Evolutionary conservation across 352 stramenopile species (phyloP), one percentile per base, ranked within the genome.

Genomic region (Globisporangium mamillatum): DNA sequence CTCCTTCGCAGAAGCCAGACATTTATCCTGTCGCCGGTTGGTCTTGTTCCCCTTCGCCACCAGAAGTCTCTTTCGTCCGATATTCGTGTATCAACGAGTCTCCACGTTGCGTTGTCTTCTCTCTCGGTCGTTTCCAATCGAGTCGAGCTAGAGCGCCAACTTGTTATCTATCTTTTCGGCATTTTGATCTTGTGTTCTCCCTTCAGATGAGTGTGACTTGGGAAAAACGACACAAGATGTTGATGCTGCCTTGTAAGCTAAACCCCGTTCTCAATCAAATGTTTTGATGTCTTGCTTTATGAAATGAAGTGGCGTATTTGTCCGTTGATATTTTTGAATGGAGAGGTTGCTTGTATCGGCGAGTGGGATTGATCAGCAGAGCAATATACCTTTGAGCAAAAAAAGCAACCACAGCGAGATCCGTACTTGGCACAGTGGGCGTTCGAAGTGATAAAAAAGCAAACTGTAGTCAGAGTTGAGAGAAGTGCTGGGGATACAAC

Each of bases 131-230:
- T 36, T 60, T 32, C 27, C n/a, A 24, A 10, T 44, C 29, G 55
- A 41, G 55, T n/a, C 3, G 29, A 18, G 27, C 20, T 7, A 29
- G 48, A 55, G 2, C n/a, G 8, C 56, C 32, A 50, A 14, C 20
- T 12, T 62, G 56, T 62, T 62, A 62, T 62, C 56, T 62, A 62
- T 62, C 56, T 27, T 48, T 50, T 34, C 56, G 34, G 56, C 32
- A 50, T 32, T 50, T 14, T 50, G 34, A 62, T 29, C 56, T 27
- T 46, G 29, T 14, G 8, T 29, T 62, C 20, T 27, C 29, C 18
- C 24, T 61, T 25, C n/a, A 20, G 10, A 32, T n/a, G 20, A 32
- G 14, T 63, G 20, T 48, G 4, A 18, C 10, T 18, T 8, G 12
- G 48, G 34, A 50, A 27, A 34, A 53, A 52, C 18, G 44, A 52